Base-by-base conservation (phyloP, 495 filamentous ascomycete species). In the Aspergillus heteromorphus region DNA sequence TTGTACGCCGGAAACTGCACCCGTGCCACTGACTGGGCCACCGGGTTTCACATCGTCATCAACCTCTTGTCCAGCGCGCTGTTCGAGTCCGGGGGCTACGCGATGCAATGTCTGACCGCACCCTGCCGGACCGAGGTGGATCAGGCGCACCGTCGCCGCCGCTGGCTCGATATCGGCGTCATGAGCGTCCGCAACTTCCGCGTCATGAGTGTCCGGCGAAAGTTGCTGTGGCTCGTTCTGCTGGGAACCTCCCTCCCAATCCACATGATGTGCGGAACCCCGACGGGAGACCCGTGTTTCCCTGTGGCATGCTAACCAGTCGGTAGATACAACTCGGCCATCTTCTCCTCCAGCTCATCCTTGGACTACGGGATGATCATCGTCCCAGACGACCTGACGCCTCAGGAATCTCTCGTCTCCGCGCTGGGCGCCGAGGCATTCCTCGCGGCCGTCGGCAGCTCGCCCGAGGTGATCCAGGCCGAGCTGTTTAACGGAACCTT, bases 41-140 rank as follows among this genome's bases (percentile, higher is more conserved):
- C 40, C 9, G 51, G 7, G 8, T 17, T 53, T n/a, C 51, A 53
- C 23, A n/a, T 53, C 41, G 40, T 70, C 5, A 69, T 74, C 34
- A 74, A 72, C 31, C 20, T 68, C 14, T 34, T 73, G 1, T 67
- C 67, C 4, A 72, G 66, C 1, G 51, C 41, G 0, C 59, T 71
- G 16, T 54, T 75, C 6, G 66, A 59, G 14, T 65, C 66, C 0
- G 68, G 66, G 29, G 70, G 65, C 31, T 70, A 72, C 47, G 70
- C 64, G 41, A 75, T 76, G 73, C 73, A 77, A 36, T 51, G 65
- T 11, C 49, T 74, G 9, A 54, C 48, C 2, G 63, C 66, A 2
- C 70, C 68, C 6, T 68, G 60, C 1, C 30, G 70, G 20, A 50
- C 55, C 10, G 65, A 68, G 2, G 45, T 69, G 1, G 55, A 71